Evolutionary conservation across 495 filamentous ascomycete species (phyloP).

Genomic region (Aspergillus funiculosus): DNA sequence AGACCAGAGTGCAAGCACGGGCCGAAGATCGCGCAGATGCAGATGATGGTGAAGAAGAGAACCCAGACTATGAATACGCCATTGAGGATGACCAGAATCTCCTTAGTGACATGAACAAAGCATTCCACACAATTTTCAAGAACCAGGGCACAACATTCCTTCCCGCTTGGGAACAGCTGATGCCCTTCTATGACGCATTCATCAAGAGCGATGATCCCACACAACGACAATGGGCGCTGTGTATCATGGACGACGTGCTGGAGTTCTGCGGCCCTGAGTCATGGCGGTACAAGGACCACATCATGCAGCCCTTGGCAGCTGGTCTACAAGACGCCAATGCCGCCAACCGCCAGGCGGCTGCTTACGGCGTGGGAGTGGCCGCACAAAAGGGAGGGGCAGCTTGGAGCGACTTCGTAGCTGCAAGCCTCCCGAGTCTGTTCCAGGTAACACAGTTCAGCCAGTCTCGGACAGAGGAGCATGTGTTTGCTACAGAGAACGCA

Average conservation of each 20-base stretch:
- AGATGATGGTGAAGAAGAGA: constrained; percentile 81
- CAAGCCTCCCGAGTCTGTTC: constrained; percentile 75
- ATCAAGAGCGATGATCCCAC: constrained; percentile 79
- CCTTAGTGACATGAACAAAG: constrained; percentile 99
- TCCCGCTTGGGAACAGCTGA: constrained; percentile 75
- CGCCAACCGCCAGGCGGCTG: constrained; percentile 92
- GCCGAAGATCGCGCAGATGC: constrained; percentile 69
- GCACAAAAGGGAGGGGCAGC: constrained; percentile 82
- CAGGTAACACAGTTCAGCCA: constrained; percentile 70
- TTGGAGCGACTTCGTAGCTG: constrained; percentile 79
- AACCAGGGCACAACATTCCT: constrained; percentile 83
- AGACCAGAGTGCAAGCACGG: constrained; percentile 71
- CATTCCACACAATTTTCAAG: constrained; percentile 98
- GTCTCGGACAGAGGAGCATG: constrained; percentile 83
- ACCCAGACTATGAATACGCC: constrained; percentile 61
- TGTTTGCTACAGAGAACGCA: constrained; percentile 97
- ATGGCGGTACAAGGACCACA: constrained; percentile 74
- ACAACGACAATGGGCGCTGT: constrained; percentile 95
- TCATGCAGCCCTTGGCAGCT: constrained; percentile 74
- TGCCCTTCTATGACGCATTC: constrained; percentile 78
- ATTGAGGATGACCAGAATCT: constrained; percentile 97
- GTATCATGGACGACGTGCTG: constrained; percentile 96
- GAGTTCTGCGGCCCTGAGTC: constrained; percentile 89
- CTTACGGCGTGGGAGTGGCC: constrained; percentile 93
- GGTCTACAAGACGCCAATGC: constrained; percentile 79